These are phyloP conservation scores for Margaritispora aquatica DNA, from an alignment of 495 filamentous ascomycete species.

Conservation along the genomic window DNA sequence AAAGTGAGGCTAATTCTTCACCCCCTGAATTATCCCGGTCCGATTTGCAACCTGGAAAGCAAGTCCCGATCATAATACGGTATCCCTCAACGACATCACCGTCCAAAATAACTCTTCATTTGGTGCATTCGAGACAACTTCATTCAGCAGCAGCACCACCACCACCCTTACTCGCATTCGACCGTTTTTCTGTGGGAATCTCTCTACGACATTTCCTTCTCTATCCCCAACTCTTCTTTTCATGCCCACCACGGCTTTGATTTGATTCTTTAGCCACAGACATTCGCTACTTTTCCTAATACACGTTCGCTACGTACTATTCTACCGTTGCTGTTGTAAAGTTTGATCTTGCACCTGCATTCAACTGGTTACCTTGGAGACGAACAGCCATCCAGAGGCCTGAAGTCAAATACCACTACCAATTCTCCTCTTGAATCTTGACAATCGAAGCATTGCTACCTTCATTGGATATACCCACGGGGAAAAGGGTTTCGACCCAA, in stretches of 20 bases:
- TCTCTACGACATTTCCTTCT: no score
- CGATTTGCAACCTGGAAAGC: background rate
- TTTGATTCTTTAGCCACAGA: background rate
- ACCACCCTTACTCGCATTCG: no score
- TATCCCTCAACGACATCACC: background rate
- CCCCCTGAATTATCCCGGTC: background rate
- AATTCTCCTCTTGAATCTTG: background rate
- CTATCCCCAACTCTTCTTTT: background rate
- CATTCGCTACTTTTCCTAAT: constrained; percentile 7
- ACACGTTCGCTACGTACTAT: constrained; percentile 1
- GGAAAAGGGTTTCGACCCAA: constrained; percentile 23
- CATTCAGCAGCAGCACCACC: no score
- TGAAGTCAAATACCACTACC: background rate
- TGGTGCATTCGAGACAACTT: background rate
- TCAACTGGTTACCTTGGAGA: constrained; percentile 14
- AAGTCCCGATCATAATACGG: background rate
- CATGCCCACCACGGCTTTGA: background rate
- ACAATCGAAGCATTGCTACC: background rate
- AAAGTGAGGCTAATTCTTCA: background rate
- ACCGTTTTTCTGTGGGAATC: background rate
- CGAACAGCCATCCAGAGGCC: background rate
- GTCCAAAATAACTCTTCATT: background rate
- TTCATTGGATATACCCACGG: background rate
- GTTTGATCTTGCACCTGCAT: background rate
- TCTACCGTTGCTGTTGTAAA: background rate